phyloP scores from a whole-genome alignment of 2,329 filamentous ascomycete species.

The Paecilomyces sp. region DNA sequence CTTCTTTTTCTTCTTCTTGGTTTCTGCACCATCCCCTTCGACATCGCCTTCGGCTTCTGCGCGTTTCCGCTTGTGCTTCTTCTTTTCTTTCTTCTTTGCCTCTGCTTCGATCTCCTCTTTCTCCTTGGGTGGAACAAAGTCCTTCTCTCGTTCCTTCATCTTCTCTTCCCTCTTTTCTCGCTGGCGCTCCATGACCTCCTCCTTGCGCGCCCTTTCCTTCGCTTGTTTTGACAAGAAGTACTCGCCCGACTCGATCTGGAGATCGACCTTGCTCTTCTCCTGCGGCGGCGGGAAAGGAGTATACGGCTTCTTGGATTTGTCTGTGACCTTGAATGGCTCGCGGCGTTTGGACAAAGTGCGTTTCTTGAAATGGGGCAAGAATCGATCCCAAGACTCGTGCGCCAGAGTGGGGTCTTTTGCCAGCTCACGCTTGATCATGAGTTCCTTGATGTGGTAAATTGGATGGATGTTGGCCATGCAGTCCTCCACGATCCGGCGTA shows the following conservation, averaged over 20 bases:
- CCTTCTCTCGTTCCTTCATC: slow-evolving; percentile 73
- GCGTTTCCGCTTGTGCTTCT: slow-evolving; percentile 35
- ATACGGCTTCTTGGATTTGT: slow-evolving; percentile 91
- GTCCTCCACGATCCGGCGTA: slow-evolving; percentile 82
- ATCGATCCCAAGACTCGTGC: slow-evolving; percentile 89
- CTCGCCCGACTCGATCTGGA: slow-evolving; percentile 96
- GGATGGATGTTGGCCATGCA: slow-evolving; percentile 93
- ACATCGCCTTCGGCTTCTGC: slow-evolving; percentile 25
- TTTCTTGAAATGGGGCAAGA: slow-evolving; percentile 96
- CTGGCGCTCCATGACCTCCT: slow-evolving; percentile 77
- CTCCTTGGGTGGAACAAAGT: slow-evolving; percentile 84
- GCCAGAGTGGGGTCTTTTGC: slow-evolving; percentile 82
- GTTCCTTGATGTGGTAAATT: slow-evolving; percentile 88
- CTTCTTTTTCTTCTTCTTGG: slow-evolving; percentile 57
- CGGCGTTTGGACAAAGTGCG: slow-evolving; percentile 77
- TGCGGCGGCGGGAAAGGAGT: slow-evolving; percentile 95
- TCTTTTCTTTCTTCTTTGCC: slow-evolving; percentile 47
- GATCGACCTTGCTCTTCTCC: slow-evolving; percentile 98
- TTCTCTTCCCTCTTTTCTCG: slow-evolving; percentile 82
- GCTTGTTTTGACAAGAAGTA: slow-evolving; percentile 92
- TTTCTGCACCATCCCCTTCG: slow-evolving; percentile 32
- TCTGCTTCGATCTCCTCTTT: slow-evolving; percentile 47
- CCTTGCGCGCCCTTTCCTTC: slow-evolving; percentile 74
- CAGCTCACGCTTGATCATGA: slow-evolving; percentile 90
- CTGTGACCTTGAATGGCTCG: slow-evolving; percentile 75